phyloP scores from a whole-genome alignment of 2,329 filamentous ascomycete genomes.

The Fusarium agapanthi region DNA sequence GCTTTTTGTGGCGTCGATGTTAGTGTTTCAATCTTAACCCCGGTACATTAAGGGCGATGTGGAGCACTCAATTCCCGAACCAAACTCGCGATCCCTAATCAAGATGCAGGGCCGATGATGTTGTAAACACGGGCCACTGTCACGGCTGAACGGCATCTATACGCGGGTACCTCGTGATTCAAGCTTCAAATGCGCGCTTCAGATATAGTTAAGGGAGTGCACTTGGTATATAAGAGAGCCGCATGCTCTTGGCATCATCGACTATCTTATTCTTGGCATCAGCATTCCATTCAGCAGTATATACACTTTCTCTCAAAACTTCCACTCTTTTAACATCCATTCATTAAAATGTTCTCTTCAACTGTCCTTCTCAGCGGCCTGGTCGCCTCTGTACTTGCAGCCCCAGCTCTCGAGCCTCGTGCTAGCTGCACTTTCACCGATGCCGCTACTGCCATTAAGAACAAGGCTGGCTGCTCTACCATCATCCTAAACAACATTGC shows the following conservation, averaged over 20 bases:
- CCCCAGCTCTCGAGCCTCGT: constrained; percentile 34
- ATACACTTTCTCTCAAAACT: background rate
- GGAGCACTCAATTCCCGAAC: background rate
- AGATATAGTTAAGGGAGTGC: background rate
- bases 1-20: background rate
- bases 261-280: background rate
- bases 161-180: background rate
- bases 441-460: constrained; percentile 56
- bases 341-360: constrained; percentile 24
- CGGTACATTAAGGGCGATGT: constrained; percentile 1
- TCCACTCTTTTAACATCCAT: background rate
- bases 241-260: background rate
- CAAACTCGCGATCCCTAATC: constrained; percentile 13
- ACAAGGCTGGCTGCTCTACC: constrained; percentile 61
- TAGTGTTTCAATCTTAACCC: constrained; percentile 15
- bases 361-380: constrained; percentile 43
- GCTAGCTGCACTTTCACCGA: constrained; percentile 63
- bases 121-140: background rate
- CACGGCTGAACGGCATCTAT: constrained; percentile 16
- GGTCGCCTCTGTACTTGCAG: constrained; percentile 37
- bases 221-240: background rate
- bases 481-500: constrained; percentile 62
- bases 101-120: background rate
- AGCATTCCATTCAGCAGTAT: background rate
- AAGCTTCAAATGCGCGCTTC: background rate